Percentiles rank a stretch among this genome's conserved stretches.
These are phyloP conservation scores for Ailanthus altissimus DNA, from an alignment of 345 rosid genomes.

Conservation along the genomic window DNA sequence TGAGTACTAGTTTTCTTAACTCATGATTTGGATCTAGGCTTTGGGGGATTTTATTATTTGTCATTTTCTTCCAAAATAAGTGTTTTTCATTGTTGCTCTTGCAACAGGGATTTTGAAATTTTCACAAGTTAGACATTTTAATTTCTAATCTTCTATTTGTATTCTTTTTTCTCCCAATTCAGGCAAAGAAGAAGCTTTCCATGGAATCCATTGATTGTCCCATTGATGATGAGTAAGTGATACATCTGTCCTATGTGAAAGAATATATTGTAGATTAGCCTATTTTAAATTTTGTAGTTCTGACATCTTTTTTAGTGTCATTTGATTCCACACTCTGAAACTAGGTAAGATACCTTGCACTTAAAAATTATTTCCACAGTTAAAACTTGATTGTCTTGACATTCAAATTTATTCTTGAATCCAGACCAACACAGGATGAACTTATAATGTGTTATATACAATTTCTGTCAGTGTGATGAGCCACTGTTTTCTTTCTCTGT, in stretches of 20 bases:
- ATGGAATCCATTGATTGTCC: constrained; percentile 69
- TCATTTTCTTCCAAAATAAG: constrained; percentile 13
- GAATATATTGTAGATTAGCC: neutral
- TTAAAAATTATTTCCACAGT: neutral
- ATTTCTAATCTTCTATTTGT: constrained; percentile 12
- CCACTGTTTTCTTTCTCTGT: neutral
- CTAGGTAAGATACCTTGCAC: neutral
- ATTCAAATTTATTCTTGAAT: constrained; percentile 9
- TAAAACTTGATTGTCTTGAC: neutral
- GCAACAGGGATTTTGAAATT: constrained; percentile 1
- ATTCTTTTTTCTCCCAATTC: constrained; percentile 25
- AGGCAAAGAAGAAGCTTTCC: constrained; percentile 83
- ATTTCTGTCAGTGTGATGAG: constrained; percentile 1
- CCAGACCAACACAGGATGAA: neutral
- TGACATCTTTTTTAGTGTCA: neutral
- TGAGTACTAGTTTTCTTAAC: constrained; percentile 45
- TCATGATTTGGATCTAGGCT: constrained; percentile 9
- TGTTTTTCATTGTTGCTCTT: constrained; percentile 5
- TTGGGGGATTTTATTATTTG: constrained; percentile 8
- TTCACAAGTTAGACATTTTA: neutral
- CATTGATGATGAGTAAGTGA: constrained; percentile 72
- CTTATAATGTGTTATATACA: neutral
- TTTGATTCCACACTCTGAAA: neutral
- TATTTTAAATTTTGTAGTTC: constrained; percentile 6
- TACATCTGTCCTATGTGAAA: constrained; percentile 22